Evolutionary conservation across 2,329 filamentous ascomycete genomes (phyloP).

Genomic region (Trichoderma afroharzianum): DNA sequence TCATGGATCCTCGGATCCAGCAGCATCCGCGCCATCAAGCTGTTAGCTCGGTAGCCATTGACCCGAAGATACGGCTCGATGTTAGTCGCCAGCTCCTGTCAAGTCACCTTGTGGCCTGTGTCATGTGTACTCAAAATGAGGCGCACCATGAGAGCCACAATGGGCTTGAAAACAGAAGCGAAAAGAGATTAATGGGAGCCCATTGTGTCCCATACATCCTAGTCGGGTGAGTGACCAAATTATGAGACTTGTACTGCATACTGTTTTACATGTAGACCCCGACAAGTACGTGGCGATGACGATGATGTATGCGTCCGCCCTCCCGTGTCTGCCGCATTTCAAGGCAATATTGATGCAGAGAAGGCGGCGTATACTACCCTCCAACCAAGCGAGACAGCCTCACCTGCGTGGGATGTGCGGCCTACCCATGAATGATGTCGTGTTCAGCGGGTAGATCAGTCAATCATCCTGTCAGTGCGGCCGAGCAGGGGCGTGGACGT

Average conservation of each 20-base stretch:
- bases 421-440: background rate
- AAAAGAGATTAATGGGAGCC: background rate
- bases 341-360: background rate
- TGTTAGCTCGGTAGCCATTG: background rate
- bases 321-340: background rate
- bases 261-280: background rate
- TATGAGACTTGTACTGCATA: background rate
- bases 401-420: background rate
- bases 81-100: background rate
- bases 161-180: background rate
- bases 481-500: background rate
- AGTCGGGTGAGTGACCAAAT: background rate
- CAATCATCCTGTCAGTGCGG: background rate
- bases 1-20: background rate
- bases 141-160: background rate
- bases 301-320: background rate
- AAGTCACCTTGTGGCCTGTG: background rate
- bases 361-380: background rate
- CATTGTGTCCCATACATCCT: background rate
- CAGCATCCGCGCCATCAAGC: background rate
- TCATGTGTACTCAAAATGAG: background rate
- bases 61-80: background rate
- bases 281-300: background rate
- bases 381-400: background rate
- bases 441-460: constrained; percentile 16